A percentile compares a stretch with the other conserved stretches of the same genome.
phyloP scores from a whole-genome alignment of 768 basidiomycete species.

The Chalciporus pseudorubinellus region DNA sequence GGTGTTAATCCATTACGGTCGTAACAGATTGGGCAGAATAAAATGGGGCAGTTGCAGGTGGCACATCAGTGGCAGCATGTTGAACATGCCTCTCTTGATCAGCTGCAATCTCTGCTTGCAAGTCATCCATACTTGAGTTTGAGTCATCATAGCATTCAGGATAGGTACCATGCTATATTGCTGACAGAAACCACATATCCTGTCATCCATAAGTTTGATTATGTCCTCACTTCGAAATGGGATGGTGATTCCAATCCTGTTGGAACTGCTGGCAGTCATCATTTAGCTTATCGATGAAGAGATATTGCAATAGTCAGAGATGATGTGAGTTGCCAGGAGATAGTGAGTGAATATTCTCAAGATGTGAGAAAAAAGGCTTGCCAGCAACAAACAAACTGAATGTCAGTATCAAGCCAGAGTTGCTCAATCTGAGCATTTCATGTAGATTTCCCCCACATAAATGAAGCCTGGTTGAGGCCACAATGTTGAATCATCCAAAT shows the following conservation, averaged over 20 bases:
- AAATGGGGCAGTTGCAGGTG: neutral
- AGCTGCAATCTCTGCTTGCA: too few species aligned
- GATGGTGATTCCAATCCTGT: constrained; percentile 40
- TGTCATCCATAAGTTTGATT: too few species aligned
- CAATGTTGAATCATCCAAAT: constrained; percentile 26
- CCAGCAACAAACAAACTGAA: constrained; percentile 41
- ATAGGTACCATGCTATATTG: too few species aligned
- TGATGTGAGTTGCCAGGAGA: constrained; percentile 32
- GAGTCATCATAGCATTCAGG: too few species aligned
- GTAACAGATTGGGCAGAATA: neutral
- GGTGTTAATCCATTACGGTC: too few species aligned
- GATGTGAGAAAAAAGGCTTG: constrained; percentile 38
- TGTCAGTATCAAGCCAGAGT: constrained; percentile 44
- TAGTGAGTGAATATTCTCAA: constrained; percentile 36
- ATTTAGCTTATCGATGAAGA: constrained; percentile 41
- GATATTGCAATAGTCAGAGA: constrained; percentile 42
- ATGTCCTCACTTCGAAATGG: constrained; percentile 17
- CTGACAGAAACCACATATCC: too few species aligned
- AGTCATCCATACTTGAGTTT: too few species aligned
- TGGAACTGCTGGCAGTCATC: constrained; percentile 35
- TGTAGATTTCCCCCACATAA: constrained; percentile 37
- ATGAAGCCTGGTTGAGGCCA: constrained; percentile 23
- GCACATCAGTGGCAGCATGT: neutral
- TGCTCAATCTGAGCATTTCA: constrained; percentile 44
- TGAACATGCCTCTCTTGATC: neutral